Evolutionary conservation across 2,329 filamentous ascomycete species (phyloP), one percentile per base, ranked within the genome.

Genomic region (Rhytidhysteron rufulum): DNA sequence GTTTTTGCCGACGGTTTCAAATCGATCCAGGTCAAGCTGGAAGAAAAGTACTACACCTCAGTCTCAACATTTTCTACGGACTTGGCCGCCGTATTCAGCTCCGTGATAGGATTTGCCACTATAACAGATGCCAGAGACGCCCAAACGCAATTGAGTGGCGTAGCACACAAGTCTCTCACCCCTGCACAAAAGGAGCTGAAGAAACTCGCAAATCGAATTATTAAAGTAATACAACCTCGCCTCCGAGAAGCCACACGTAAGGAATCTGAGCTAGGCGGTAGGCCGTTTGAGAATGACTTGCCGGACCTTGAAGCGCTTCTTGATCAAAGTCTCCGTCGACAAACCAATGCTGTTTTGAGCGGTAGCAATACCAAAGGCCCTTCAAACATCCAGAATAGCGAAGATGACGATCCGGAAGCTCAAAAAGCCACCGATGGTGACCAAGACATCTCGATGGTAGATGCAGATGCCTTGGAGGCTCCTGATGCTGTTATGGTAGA

Each of bases 191-290:
- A 87, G 42, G 86, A 95, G 51, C 82, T 86, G 45, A 86, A 87
- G 55, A 86, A 85, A 52, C 71, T 95, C n/a, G 88, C 86, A 18
- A 95, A 94, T 66, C 81, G 89, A 19, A 95, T 96, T 45, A 77
- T 95, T 50, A 94, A 88, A 62, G 80, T 83, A 1, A 77, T 95
- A 22, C 87, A 94, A 60, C 82, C 86, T 11, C 76, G 82, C 32
- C 72, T 95, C 3, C 86, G 95, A 61, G 76, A 79, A 40, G 88
- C 88, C 1, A 68, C 89, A 34, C 78, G 77, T 39, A 86, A 87
- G 40, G 91, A 97, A 63, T 83, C 86, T n/a, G 86, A 93, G 44
- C 75, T 95, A 31, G 82, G 77, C 37, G 78, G 82, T 38, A 84
- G 82, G 53, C 74, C 85, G 1, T 79, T 82, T 33, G 85, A 89